phyloP scores from a whole-genome alignment of 345 rosid genomes.

The Eucalyptus cladocalyx region DNA sequence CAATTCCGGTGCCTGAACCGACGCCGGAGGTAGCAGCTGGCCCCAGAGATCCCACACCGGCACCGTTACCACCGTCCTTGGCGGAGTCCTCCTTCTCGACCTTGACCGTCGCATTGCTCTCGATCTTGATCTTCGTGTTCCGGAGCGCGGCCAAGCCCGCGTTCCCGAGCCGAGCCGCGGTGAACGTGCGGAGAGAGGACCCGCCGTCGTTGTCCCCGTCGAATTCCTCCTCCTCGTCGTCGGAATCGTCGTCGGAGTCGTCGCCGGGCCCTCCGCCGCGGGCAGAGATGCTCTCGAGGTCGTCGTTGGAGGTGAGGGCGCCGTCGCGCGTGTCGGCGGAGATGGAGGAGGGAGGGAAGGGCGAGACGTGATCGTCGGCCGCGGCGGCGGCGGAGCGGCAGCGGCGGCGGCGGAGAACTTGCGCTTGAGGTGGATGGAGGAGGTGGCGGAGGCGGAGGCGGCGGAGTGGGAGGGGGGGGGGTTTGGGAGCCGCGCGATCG shows the following conservation, averaged over 20 bases:
- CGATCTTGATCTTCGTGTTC: slow-evolving; percentile 58
- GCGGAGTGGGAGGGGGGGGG: slow-evolving; percentile 96
- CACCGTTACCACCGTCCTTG: slow-evolving; percentile 44
- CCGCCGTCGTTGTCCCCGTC: slow-evolving; percentile 33
- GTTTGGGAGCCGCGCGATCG: slow-evolving; percentile 91
- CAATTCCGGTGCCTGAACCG: slow-evolving; percentile 34
- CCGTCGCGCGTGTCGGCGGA: slow-evolving; percentile 96
- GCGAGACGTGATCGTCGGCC: slow-evolving; percentile 73
- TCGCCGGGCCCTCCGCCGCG: slow-evolving; percentile 79
- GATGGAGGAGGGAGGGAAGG: slow-evolving; percentile 78
- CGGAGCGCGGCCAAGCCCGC: slow-evolving; percentile 23
- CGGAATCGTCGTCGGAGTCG: slow-evolving; percentile 73
- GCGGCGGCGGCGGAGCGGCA: slow-evolving; percentile 37
- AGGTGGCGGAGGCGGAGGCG: slow-evolving; percentile 95
- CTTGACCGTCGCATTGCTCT: slow-evolving; percentile 44
- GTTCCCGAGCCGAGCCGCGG: slow-evolving; percentile 69
- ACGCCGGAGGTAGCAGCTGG: slow-evolving; percentile 10
- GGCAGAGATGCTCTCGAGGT: slow-evolving; percentile 96
- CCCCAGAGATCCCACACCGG: slow-evolving; percentile 21
- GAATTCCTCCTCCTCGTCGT: slow-evolving; percentile 81
- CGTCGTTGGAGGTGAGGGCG: slow-evolving; percentile 84
- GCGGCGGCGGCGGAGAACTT: slow-evolving; percentile 51
- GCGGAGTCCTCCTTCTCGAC: slow-evolving; percentile 62
- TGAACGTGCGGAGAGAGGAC: slow-evolving; percentile 85
- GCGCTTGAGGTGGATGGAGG: slow-evolving; percentile 84